phyloP scores from a whole-genome alignment of 2,329 filamentous ascomycete genomes.

The Coniella vitis region DNA sequence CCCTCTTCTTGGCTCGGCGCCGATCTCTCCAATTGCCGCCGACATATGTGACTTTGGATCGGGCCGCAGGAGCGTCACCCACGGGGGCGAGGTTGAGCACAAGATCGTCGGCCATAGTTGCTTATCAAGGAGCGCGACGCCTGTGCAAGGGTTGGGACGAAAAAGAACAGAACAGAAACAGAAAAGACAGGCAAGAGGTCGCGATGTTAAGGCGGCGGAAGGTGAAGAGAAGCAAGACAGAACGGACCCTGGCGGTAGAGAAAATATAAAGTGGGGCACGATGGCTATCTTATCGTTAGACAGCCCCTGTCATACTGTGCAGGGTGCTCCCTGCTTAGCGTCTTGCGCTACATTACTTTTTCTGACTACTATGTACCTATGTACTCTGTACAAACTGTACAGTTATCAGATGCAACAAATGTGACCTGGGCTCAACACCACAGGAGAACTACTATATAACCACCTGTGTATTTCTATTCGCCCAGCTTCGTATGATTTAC shows the following conservation, averaged over 20 bases:
- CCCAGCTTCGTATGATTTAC: too few species aligned
- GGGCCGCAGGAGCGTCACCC: neutral
- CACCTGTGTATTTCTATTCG: too few species aligned
- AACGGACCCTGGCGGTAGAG: too few species aligned
- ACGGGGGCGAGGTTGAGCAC: slow-evolving; percentile 14
- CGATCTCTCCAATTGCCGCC: slow-evolving; percentile 15
- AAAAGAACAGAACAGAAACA: neutral
- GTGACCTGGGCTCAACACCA: neutral
- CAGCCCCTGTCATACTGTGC: too few species aligned
- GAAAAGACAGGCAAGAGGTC: neutral
- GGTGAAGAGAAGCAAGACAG: neutral
- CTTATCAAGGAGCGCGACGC: neutral
- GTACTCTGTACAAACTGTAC: too few species aligned
- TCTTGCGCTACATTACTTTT: too few species aligned
- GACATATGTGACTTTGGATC: slow-evolving; percentile 11
- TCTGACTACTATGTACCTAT: too few species aligned
- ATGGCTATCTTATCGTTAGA: too few species aligned
- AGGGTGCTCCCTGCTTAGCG: too few species aligned
- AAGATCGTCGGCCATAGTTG: slow-evolving; percentile 12
- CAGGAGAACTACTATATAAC: neutral
- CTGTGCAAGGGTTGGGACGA: neutral
- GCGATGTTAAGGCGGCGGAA: neutral
- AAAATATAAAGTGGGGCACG: too few species aligned
- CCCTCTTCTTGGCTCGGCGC: slow-evolving; percentile 12
- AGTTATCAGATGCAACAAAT: neutral